Evolutionary conservation across 2,329 filamentous ascomycete genomes (phyloP).

Genomic region (Bertia moriformis): DNA sequence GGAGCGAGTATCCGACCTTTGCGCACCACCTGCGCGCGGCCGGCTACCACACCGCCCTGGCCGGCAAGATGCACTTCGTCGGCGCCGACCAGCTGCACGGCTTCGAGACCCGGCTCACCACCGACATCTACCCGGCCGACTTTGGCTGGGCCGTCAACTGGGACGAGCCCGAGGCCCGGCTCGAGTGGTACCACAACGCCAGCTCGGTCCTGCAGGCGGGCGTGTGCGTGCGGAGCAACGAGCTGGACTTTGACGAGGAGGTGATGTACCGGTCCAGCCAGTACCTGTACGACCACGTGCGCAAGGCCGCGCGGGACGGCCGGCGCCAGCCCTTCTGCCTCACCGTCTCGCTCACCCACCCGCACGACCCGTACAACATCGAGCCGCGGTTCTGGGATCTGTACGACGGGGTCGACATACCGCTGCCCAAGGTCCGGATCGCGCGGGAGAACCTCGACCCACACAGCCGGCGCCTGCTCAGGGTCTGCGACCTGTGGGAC

Average conservation of each 20-base stretch:
- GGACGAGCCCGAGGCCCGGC: slow-evolving; percentile 73
- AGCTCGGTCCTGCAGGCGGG: slow-evolving; percentile 85
- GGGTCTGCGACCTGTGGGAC: slow-evolving; percentile 76
- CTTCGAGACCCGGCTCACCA: slow-evolving; percentile 83
- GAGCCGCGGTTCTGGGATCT: slow-evolving; percentile 85
- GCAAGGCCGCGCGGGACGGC: slow-evolving; percentile 50
- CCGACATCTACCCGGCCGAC: slow-evolving; percentile 87
- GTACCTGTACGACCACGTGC: slow-evolving; percentile 79
- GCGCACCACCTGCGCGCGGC: slow-evolving; percentile 76
- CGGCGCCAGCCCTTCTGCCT: slow-evolving; percentile 73
- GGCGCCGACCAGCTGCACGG: slow-evolving; percentile 86
- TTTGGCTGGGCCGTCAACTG: slow-evolving; percentile 93
- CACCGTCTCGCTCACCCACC: slow-evolving; percentile 84
- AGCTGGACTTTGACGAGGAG: slow-evolving; percentile 91
- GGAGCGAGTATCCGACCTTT: slow-evolving; percentile 75
- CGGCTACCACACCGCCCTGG: slow-evolving; percentile 79
- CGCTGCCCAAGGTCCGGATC: slow-evolving; percentile 64
- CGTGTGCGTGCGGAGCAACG: slow-evolving; percentile 78
- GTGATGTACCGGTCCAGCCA: slow-evolving; percentile 84
- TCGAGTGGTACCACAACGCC: slow-evolving; percentile 95
- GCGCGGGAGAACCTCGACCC: slow-evolving; percentile 70
- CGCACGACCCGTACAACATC: slow-evolving; percentile 89
- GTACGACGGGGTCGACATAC: slow-evolving; percentile 79
- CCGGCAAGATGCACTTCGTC: slow-evolving; percentile 96
- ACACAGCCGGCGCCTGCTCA: slow-evolving; percentile 74